Percentiles rank a stretch among this genome's conserved stretches.
phyloP scores from a whole-genome alignment of 2,329 filamentous ascomycete genomes.

The Fusarium tricinctum region DNA sequence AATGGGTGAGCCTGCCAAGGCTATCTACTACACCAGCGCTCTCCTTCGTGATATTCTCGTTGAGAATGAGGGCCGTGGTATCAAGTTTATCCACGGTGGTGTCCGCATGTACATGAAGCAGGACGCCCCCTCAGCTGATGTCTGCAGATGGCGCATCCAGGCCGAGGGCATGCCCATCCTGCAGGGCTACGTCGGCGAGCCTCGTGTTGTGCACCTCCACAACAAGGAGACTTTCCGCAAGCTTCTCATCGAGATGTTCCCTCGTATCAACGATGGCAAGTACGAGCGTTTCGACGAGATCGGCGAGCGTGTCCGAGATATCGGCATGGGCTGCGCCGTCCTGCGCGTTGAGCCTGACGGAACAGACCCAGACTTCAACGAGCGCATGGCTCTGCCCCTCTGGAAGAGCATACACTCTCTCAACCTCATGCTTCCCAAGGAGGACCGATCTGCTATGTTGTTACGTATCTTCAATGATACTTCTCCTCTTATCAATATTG shows the following conservation, averaged over 20 bases:
- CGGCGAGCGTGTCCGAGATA: conserved; percentile 81
- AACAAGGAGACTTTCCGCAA: conserved; percentile 84
- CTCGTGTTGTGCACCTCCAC: conserved; percentile 79
- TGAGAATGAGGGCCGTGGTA: conserved; percentile 88
- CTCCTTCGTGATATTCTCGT: conserved; percentile 87
- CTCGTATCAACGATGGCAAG: conserved; percentile 81
- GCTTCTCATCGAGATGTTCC: conserved; percentile 96
- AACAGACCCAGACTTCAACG: conserved; percentile 70
- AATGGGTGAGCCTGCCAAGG: conserved; percentile 87
- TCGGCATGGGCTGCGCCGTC: conserved; percentile 93
- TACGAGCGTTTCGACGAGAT: conserved; percentile 88
- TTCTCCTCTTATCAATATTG: conserved; percentile 82
- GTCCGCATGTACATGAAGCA: conserved; percentile 99
- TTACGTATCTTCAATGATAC: conserved; percentile 92
- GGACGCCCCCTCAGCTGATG: conserved; percentile 86
- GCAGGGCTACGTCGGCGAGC: conserved; percentile 87
- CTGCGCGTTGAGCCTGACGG: conserved; percentile 84
- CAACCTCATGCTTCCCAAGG: conserved; percentile 98
- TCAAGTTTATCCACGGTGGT: conserved; percentile 96
- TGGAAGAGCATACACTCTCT: conserved; percentile 94
- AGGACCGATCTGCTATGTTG: conserved; percentile 93
- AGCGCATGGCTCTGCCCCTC: conserved; percentile 89
- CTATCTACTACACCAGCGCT: conserved; percentile 94
- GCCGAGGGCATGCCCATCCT: conserved; percentile 92
- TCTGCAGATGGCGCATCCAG: conserved; percentile 96